Conservation (phyloP, 176 grass and related monocot species). For the Triticum monococcum region DNA sequence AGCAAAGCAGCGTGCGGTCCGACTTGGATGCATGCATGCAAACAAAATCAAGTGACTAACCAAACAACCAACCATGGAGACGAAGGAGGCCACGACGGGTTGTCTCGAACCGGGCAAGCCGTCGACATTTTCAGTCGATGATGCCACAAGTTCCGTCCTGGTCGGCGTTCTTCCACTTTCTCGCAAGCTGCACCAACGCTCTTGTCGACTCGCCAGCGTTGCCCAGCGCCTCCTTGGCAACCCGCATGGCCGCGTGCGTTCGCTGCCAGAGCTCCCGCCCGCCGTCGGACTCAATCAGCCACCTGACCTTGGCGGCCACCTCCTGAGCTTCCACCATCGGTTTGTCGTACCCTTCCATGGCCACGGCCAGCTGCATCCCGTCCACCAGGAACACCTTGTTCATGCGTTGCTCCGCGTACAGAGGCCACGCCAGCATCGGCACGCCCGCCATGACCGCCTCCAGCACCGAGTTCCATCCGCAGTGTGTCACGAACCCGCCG, state of each 20-base stretch:
- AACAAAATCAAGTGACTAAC: no score
- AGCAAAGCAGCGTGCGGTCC: no score
- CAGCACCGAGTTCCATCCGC: conserved; percentile 50
- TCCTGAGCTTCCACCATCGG: conserved; percentile 31
- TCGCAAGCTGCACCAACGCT: conserved; percentile 7
- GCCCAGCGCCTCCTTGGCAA: conserved; percentile 11
- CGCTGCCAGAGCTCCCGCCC: conserved; percentile 33
- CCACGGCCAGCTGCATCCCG: conserved; percentile 26
- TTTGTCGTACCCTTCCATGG: conserved; percentile 35
- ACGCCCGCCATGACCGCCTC: conserved; percentile 24
- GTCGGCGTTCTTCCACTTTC: background rate
- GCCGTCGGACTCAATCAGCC: conserved; percentile 17
- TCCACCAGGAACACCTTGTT: conserved; percentile 48
- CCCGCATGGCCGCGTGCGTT: background rate
- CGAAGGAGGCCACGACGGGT: no score
- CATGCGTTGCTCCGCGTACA: conserved; percentile 41
- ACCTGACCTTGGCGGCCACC: conserved; percentile 9
- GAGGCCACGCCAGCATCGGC: conserved; percentile 42
- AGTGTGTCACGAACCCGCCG: conserved; percentile 54
- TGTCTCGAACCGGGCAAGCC: no score
- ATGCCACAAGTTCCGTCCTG: no score
- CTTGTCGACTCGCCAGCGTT: background rate
- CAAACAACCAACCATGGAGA: no score
- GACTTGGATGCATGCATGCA: no score
- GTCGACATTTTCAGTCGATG: background rate